Evolutionary conservation across 768 basidiomycete genomes (phyloP).

Genomic region (Auriscalpium microsporum): DNA sequence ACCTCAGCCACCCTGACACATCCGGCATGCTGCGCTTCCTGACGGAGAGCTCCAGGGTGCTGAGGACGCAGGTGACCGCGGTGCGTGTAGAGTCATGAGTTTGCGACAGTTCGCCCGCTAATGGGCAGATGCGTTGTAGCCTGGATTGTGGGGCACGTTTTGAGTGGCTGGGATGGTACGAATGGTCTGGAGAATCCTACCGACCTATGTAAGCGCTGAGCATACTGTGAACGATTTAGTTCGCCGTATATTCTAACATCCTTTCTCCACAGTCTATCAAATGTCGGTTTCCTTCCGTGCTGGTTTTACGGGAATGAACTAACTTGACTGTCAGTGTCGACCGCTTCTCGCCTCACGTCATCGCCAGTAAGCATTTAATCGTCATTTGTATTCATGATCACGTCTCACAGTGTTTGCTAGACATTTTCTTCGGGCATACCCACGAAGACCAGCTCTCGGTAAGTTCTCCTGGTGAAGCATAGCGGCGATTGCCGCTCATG

Average conservation of each 20-base stretch:
- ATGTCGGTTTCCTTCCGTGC: constrained; percentile 26
- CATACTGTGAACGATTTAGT: constrained; percentile 26
- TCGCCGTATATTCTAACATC: constrained; percentile 18
- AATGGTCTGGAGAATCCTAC: constrained; percentile 59
- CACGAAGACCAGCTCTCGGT: constrained; percentile 69
- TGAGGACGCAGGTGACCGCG: constrained; percentile 67
- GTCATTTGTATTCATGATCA: not conserved
- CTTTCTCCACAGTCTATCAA: constrained; percentile 32
- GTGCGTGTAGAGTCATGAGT: constrained; percentile 26
- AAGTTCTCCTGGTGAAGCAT: constrained; percentile 5
- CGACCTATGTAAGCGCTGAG: constrained; percentile 47
- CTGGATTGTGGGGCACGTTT: constrained; percentile 49
- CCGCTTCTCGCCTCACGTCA: constrained; percentile 71
- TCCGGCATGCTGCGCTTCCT: constrained; percentile 74
- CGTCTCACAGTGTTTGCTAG: constrained; percentile 24
- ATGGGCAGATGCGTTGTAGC: constrained; percentile 23
- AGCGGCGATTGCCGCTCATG: not conserved
- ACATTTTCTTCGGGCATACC: constrained; percentile 72
- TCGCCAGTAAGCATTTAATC: constrained; percentile 47
- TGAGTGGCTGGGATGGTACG: constrained; percentile 63
- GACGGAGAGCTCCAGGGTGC: constrained; percentile 74
- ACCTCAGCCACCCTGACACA: constrained; percentile 56
- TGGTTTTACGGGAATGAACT: not conserved
- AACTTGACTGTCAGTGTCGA: constrained; percentile 41
- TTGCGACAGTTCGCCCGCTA: not conserved